These are phyloP conservation scores for Puccinia triticina DNA, from an alignment of 1,284 basidiomycete species.

Conservation along the genomic window DNA sequence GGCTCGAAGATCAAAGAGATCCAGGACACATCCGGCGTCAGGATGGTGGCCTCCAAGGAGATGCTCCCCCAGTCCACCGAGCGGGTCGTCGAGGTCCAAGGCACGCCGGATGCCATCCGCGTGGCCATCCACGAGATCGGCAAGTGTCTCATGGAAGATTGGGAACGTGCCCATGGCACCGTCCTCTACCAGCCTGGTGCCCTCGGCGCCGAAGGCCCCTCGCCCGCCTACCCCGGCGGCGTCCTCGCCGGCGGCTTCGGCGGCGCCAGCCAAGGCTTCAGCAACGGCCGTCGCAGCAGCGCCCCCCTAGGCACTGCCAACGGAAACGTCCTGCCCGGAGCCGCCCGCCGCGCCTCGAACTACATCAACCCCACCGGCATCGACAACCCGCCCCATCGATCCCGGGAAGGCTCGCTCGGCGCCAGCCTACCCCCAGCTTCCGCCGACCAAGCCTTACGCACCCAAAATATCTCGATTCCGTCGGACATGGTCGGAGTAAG, in stretches of 20 bases:
- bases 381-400: slow-evolving; percentile 51
- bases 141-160: slow-evolving; percentile 92
- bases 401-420: slow-evolving; percentile 60
- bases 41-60: slow-evolving; percentile 61
- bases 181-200: slow-evolving; percentile 92
- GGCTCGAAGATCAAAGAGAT: slow-evolving; percentile 61
- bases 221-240: slow-evolving; percentile 60
- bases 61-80: slow-evolving; percentile 61
- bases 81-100: slow-evolving; percentile 94
- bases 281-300: slow-evolving; percentile 55
- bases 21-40: slow-evolving; percentile 60
- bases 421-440: slow-evolving; percentile 63
- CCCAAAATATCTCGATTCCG: slow-evolving; percentile 98
- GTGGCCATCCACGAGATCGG: slow-evolving; percentile 92
- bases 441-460: slow-evolving; percentile 75
- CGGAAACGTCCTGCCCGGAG: slow-evolving; percentile 51
- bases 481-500: slow-evolving; percentile 89
- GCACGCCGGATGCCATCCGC: slow-evolving; percentile 84
- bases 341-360: slow-evolving; percentile 53
- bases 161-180: slow-evolving; percentile 88
- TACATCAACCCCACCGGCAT: slow-evolving; percentile 53
- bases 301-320: slow-evolving; percentile 48
- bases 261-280: slow-evolving; percentile 53
- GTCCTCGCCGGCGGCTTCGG: slow-evolving; percentile 63
- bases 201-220: slow-evolving; percentile 67